Percentiles rank a stretch among this genome's conserved stretches.
phyloP scores from a whole-genome alignment of 805 yeast genomes.

The Lachancea quebecensis region DNA sequence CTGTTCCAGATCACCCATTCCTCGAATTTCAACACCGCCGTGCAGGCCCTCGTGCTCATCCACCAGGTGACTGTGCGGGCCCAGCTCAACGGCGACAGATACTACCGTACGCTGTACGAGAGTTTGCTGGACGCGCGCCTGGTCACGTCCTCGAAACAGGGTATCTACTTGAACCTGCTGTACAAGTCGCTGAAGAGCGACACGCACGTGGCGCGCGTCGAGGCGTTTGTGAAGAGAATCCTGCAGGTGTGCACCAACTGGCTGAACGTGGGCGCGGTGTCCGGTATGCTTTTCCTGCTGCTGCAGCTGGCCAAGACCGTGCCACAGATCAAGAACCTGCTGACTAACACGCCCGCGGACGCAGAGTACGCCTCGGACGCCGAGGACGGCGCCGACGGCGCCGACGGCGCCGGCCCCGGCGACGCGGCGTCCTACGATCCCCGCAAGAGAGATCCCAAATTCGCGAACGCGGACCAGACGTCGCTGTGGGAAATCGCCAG shows the following conservation, averaged over 20 bases:
- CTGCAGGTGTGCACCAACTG: slow-evolving; percentile 79
- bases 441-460: slow-evolving; percentile 86
- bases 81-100: slow-evolving; percentile 55
- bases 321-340: slow-evolving; percentile 62
- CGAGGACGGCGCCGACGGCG: slow-evolving; percentile 36
- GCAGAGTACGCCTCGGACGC: slow-evolving; percentile 43
- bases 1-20: slow-evolving; percentile 88
- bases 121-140: slow-evolving; percentile 79
- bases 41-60: slow-evolving; percentile 83
- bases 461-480: slow-evolving; percentile 74
- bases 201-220: slow-evolving; percentile 51
- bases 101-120: slow-evolving; percentile 83
- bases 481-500: slow-evolving; percentile 82
- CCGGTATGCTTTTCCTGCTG: slow-evolving; percentile 75
- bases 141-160: slow-evolving; percentile 83
- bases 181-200: slow-evolving; percentile 80
- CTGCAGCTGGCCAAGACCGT: slow-evolving; percentile 55
- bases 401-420: slow-evolving; percentile 24
- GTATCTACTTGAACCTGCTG: slow-evolving; percentile 79
- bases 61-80: slow-evolving; percentile 69
- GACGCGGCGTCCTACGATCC: slow-evolving; percentile 54
- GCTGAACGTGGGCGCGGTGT: slow-evolving; percentile 79
- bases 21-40: slow-evolving; percentile 86
- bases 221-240: slow-evolving; percentile 87
- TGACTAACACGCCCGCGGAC: slow-evolving; percentile 48